These are phyloP conservation scores for Pelargonium nanum DNA, from an alignment of 345 rosid species.

Conservation along the genomic window DNA sequence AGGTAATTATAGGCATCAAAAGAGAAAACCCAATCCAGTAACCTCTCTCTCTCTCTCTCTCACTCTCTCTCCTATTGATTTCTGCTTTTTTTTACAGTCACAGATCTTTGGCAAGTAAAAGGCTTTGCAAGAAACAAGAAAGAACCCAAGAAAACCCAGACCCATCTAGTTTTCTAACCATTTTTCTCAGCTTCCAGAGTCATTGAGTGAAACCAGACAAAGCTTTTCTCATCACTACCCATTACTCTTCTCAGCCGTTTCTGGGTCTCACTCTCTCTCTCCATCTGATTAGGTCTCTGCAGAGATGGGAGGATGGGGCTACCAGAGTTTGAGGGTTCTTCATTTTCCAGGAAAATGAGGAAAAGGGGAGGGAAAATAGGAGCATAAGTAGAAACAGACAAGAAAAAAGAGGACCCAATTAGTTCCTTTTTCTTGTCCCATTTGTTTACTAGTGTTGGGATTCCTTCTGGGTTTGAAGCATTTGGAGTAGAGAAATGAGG, in stretches of 20 bases:
- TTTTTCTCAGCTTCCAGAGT: background rate
- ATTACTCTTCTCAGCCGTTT: constrained; percentile 18
- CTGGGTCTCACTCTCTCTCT: constrained; percentile 11
- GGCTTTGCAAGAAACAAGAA: too few species aligned
- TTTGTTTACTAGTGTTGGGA: constrained; percentile 17
- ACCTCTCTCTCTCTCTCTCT: constrained; percentile 17
- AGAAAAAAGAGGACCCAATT: constrained; percentile 8
- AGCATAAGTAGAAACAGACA: background rate
- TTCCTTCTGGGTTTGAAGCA: constrained; percentile 22
- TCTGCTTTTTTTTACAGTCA: constrained; percentile 10
- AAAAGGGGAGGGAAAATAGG: constrained; percentile 20
- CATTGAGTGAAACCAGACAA: background rate
- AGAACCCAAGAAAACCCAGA: constrained; percentile 29
- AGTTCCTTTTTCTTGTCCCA: constrained; percentile 11
- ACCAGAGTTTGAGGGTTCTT: constrained; percentile 18
- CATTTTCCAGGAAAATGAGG: constrained; percentile 37
- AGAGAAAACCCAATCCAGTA: constrained; percentile 8
- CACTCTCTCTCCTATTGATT: constrained; percentile 8
- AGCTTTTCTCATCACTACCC: too few species aligned
- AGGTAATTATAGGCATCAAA: constrained; percentile 36
- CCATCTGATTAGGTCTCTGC: constrained; percentile 26
- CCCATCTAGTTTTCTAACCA: constrained; percentile 11
- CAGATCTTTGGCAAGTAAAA: constrained; percentile 34
- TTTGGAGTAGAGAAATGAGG: constrained; percentile 57
- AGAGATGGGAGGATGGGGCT: constrained; percentile 1